These are phyloP conservation scores for Suillus weaverae DNA, from an alignment of 768 basidiomycete species.

Conservation along the genomic window DNA sequence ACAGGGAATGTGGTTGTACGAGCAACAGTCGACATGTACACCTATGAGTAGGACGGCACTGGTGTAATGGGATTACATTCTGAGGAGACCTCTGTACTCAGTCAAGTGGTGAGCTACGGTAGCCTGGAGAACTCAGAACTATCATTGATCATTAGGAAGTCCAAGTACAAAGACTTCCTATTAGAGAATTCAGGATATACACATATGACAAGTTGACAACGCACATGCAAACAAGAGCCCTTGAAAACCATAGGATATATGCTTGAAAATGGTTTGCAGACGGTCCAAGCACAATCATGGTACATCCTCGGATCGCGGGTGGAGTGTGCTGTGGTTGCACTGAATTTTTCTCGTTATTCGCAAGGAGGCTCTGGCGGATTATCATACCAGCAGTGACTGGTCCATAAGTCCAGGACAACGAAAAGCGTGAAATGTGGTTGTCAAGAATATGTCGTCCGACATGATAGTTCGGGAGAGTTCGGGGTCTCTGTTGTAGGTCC, in stretches of 20 bases:
- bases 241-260: not conserved
- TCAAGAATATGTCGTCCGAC: not conserved
- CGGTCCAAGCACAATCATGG: conserved; percentile 15
- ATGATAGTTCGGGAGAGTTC: not conserved
- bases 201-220: not conserved
- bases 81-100: not conserved
- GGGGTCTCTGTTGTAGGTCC: conserved; percentile 3
- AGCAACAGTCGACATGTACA: not conserved
- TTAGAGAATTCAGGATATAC: not conserved
- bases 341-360: not conserved
- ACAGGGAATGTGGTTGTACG: not conserved
- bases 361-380: not conserved
- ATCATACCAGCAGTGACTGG: not conserved
- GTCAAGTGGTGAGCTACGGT: not conserved
- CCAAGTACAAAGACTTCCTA: conserved; percentile 2
- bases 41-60: not conserved
- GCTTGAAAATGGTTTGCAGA: conserved; percentile 1
- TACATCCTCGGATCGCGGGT: not conserved
- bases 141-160: not conserved
- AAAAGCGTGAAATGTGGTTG: not conserved
- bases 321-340: not conserved
- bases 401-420: not conserved
- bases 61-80: not conserved
- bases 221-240: not conserved
- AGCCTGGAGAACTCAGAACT: not conserved